Conservation (phyloP, 495 filamentous ascomycete genomes). For the Penicillium longicatenatum region DNA sequence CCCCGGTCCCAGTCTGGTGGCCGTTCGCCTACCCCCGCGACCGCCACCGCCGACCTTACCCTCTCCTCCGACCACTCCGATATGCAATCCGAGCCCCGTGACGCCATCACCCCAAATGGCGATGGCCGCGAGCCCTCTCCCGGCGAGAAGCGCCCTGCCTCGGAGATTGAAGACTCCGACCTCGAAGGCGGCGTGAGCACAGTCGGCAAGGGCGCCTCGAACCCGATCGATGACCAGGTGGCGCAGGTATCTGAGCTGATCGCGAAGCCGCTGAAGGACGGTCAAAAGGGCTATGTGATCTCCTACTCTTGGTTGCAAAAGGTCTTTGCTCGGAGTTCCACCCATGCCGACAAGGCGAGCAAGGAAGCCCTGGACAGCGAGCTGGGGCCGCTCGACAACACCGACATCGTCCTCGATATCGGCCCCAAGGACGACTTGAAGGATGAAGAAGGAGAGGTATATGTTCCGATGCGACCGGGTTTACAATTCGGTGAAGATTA, state of each 20-base stretch:
- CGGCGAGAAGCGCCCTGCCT: conserved; percentile 53
- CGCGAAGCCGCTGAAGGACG: conserved; percentile 58
- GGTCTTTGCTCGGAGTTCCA: conserved; percentile 67
- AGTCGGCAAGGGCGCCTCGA: conserved; percentile 34
- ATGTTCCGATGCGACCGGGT: conserved; percentile 77
- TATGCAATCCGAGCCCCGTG: conserved; percentile 43
- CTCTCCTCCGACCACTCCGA: conserved; percentile 65
- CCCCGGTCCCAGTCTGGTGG: conserved; percentile 37
- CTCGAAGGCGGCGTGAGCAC: conserved; percentile 30
- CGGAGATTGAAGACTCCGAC: conserved; percentile 46
- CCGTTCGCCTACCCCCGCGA: conserved; percentile 54
- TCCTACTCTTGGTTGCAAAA: conserved; percentile 77
- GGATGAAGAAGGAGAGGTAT: conserved; percentile 59
- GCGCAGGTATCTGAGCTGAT: conserved; percentile 61
- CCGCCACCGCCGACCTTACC: conserved; percentile 71
- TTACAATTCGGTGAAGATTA: conserved; percentile 66
- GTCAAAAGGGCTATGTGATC: conserved; percentile 75
- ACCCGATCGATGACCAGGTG: conserved; percentile 76
- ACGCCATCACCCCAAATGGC: conserved; percentile 25
- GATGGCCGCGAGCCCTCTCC: conserved; percentile 52
- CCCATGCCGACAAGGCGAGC: conserved; percentile 52
- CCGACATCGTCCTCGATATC: conserved; percentile 57
- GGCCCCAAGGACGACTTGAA: conserved; percentile 44
- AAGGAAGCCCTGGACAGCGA: conserved; percentile 64
- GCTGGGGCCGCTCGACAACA: conserved; percentile 86